Evolutionary conservation across 2,329 filamentous ascomycete species (phyloP), one percentile per base, ranked within the genome.

Genomic region (Remersonia thermophila): DNA sequence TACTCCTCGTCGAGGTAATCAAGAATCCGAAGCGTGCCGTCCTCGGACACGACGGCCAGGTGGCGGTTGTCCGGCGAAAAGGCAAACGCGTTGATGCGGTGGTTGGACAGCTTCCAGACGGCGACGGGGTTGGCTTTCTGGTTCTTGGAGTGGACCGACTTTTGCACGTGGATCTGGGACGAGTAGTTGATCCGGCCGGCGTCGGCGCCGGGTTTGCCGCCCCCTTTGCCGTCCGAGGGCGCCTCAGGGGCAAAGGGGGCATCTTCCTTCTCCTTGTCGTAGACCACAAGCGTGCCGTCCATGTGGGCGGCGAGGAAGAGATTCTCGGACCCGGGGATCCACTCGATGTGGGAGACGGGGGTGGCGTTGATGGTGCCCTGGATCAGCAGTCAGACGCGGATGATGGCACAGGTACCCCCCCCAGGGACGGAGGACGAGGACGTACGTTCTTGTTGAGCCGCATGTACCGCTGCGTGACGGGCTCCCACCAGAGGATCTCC

Each of bases 401-500:
- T 15, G 35, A 35, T 43, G n/a, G n/a, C n/a, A n/a, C n/a, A 20
- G 45, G 51, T 29, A 44, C 39, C 36, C 30, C 28, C 35, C 35
- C 38, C 27, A 40, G 25, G 27, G 13, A 8, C 12, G 3, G 10
- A 23, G 8, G 8, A n/a, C 70, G 20, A 23, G 20, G 20, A 23
- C 20, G 48, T 59, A 82, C 80, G 56, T 96, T 96, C 62, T 98
- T 98, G 55, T 98, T 98, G 51, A 98, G 69, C 14, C 91, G 78
- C 3, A 85, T 83, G 58, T 98, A 98, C 55, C 93, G 86, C 51
- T 96, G 89, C 27, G 86, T 89, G 51, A 95, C 83, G 9, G 91
- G 87, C 59, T 98, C 91, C 66, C 91, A 96, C 91, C 91, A 98
- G 43, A 98, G 89, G 32, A 98, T 86, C 57, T 98, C 91, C 27